A percentile compares a stretch with the other conserved stretches of the same genome.
These are phyloP conservation scores for Trichoderma citrinoviride DNA, from an alignment of 2,329 filamentous ascomycete genomes.

Conservation along the genomic window DNA sequence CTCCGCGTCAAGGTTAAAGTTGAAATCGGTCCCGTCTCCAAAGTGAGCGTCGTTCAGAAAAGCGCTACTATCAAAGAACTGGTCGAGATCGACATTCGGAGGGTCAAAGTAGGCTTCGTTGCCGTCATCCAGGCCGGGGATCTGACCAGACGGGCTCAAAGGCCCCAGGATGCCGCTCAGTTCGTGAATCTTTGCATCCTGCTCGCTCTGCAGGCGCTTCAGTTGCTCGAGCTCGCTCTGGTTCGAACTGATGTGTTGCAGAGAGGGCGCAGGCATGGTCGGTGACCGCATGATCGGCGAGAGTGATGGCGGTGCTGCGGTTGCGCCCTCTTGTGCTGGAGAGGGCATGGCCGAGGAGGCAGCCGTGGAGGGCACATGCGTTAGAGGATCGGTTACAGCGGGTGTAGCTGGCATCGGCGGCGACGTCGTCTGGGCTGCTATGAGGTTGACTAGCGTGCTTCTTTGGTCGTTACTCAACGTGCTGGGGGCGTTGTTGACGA, in stretches of 20 bases:
- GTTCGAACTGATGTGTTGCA: constrained; percentile 65
- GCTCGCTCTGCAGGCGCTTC: constrained; percentile 73
- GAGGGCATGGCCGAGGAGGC: constrained; percentile 31
- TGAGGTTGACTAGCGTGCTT: constrained; percentile 57
- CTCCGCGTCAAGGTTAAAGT: constrained; percentile 48
- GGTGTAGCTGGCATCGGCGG: constrained; percentile 29
- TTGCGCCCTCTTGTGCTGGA: constrained; percentile 27
- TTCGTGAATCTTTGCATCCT: constrained; percentile 72
- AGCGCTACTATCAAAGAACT: constrained; percentile 48
- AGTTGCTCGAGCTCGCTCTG: constrained; percentile 75
- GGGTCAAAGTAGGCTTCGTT: constrained; percentile 37
- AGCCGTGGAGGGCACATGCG: constrained; percentile 23
- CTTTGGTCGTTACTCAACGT: constrained; percentile 57
- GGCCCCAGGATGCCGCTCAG: constrained; percentile 73
- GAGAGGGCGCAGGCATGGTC: constrained; percentile 46
- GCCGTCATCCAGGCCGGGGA: constrained; percentile 63
- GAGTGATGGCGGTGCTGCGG: constrained; percentile 39
- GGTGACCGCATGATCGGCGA: constrained; percentile 50
- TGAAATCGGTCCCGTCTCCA: constrained; percentile 48
- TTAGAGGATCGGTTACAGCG: constrained; percentile 23
- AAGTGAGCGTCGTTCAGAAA: constrained; percentile 41
- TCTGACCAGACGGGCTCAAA: constrained; percentile 73
- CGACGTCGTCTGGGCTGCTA: constrained; percentile 46
- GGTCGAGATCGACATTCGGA: constrained; percentile 48
- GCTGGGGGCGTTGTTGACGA: constrained; percentile 55